Conservation (phyloP, 169 alveolate species). For the Plasmodium malariae region DNA sequence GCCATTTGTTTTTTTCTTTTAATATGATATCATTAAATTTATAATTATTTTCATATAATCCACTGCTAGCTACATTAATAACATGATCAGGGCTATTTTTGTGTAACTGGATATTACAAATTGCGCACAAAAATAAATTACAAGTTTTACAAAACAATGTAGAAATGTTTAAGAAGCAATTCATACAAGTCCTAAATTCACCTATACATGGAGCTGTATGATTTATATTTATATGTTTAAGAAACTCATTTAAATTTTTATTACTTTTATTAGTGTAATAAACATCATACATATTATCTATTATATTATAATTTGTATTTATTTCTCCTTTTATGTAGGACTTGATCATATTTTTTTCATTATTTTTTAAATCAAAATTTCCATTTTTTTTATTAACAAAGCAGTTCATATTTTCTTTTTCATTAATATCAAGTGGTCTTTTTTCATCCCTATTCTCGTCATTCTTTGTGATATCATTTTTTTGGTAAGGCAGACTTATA, state of each 20-base stretch:
- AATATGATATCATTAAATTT: constrained; percentile 43
- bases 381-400: constrained; percentile 41
- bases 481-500: constrained; percentile 35
- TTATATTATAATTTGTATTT: constrained; percentile 40
- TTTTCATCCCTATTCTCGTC: not conserved
- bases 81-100: constrained; percentile 32
- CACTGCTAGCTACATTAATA: constrained; percentile 57
- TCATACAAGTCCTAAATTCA: constrained; percentile 74
- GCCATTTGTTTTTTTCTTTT: constrained; percentile 74
- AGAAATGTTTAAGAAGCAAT: constrained; percentile 66
- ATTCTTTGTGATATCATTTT: constrained; percentile 14
- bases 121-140: constrained; percentile 66
- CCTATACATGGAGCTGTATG: constrained; percentile 77
- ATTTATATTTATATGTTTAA: constrained; percentile 61
- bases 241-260: constrained; percentile 38
- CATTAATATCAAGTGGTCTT: constrained; percentile 34
- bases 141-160: constrained; percentile 76
- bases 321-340: constrained; percentile 72
- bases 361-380: not conserved
- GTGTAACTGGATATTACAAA: constrained; percentile 61
- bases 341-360: constrained; percentile 27
- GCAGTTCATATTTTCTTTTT: constrained; percentile 73
- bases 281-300: constrained; percentile 69
- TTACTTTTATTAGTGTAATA: constrained; percentile 35
- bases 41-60: constrained; percentile 52